Conservation (phyloP, 2,329 filamentous ascomycete genomes). For the Apiospora malaysiana region DNA sequence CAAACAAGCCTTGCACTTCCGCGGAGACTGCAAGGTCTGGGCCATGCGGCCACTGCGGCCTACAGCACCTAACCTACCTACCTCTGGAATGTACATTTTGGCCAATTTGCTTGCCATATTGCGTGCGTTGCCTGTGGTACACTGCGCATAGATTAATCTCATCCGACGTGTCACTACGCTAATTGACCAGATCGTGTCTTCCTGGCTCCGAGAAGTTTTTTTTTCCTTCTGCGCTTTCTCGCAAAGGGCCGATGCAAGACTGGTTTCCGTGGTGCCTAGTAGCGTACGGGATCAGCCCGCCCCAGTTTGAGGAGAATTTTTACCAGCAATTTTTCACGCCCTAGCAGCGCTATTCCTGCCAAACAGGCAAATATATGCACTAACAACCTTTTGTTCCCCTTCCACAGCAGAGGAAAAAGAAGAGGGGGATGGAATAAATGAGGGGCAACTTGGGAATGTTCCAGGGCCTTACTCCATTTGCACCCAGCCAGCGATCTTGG, state of each 20-base stretch:
- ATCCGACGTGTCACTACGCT: not conserved
- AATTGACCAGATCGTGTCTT: not conserved
- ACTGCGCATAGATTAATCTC: not conserved
- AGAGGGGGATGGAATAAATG: not conserved
- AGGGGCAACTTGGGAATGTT: not conserved
- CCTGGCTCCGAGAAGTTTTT: not conserved
- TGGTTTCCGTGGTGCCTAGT: not conserved
- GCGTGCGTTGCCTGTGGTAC: not conserved
- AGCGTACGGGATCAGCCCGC: constrained; percentile 8
- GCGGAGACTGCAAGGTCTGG: not conserved
- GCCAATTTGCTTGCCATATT: not conserved
- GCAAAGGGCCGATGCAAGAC: constrained; percentile 9
- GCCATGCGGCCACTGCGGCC: not conserved
- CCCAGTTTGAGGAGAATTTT: constrained; percentile 10
- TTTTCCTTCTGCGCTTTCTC: not conserved
- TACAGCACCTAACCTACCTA: not conserved
- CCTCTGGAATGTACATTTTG: not conserved
- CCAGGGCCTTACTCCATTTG: constrained; percentile 10
- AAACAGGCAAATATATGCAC: not conserved
- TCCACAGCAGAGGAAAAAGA: not conserved
- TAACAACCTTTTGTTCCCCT: not conserved
- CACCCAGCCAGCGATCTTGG: not conserved
- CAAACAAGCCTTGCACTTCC: constrained; percentile 14
- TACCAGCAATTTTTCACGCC: not conserved
- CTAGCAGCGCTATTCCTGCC: not conserved